Evolutionary conservation across 768 basidiomycete species (phyloP).

Genomic region (Suillus decipiens): DNA sequence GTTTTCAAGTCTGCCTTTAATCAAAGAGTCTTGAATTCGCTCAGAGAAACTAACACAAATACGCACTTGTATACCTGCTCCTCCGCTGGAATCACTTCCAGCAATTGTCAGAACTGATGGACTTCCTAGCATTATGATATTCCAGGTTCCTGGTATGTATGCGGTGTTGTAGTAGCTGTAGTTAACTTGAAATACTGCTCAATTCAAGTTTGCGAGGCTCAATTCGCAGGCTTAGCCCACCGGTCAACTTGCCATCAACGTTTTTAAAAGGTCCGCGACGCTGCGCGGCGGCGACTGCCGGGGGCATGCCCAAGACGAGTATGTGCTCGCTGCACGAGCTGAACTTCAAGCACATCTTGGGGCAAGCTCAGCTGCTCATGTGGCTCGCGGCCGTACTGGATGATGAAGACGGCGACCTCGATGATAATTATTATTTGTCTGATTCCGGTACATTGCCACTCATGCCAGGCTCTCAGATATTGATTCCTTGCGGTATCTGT

Average conservation of each 20-base stretch:
- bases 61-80: constrained; percentile 85
- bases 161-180: no score
- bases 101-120: constrained; percentile 68
- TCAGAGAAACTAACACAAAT: background rate
- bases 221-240: no score
- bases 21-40: constrained; percentile 1
- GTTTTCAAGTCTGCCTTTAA: constrained; percentile 83
- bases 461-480: background rate
- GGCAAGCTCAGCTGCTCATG: background rate
- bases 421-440: background rate
- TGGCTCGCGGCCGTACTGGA: background rate
- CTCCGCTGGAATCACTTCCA: constrained; percentile 81
- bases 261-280: background rate
- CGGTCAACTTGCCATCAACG: background rate
- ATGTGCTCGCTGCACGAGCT: background rate
- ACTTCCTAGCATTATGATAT: background rate
- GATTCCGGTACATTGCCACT: background rate
- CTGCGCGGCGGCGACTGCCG: background rate
- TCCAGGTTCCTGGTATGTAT: background rate
- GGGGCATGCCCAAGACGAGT: background rate
- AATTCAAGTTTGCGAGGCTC: no score
- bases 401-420: background rate
- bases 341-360: background rate
- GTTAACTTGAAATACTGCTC: no score
- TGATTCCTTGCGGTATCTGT: background rate